Percentiles rank a stretch among this genome's conserved stretches.
Evolutionary conservation across 768 basidiomycete genomes (phyloP).

Genomic region (Leucosporidium yakuticum): DNA sequence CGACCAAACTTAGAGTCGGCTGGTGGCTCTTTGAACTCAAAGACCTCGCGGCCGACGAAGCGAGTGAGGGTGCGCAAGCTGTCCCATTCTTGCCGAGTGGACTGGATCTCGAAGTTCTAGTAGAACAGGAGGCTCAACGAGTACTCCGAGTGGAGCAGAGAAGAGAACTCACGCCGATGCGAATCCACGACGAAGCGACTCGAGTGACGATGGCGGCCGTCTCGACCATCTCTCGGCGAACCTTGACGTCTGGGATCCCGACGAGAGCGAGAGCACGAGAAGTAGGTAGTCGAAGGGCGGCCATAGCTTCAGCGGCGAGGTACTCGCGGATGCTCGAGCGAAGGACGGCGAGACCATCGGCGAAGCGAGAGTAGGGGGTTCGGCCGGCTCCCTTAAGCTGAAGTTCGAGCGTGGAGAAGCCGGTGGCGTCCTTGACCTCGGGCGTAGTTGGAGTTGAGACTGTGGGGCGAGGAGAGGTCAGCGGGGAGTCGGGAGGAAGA

Average conservation of each 20-base stretch:
- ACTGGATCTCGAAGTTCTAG: constrained; percentile 52
- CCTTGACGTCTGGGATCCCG: constrained; percentile 64
- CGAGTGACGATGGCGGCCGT: constrained; percentile 41
- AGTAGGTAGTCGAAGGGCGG: constrained; percentile 80
- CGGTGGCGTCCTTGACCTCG: constrained; percentile 16
- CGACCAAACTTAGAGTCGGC: neutral
- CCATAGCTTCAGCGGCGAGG: constrained; percentile 75
- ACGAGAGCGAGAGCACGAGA: constrained; percentile 79
- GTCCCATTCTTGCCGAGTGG: constrained; percentile 61
- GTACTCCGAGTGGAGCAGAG: too few relatives aligned
- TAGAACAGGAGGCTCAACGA: constrained; percentile 45
- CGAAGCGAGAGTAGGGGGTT: constrained; percentile 84
- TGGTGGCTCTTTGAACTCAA: constrained; percentile 15
- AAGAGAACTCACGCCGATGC: constrained; percentile 56
- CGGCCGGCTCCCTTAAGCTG: constrained; percentile 93
- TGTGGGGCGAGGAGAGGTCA: neutral
- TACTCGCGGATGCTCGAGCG: constrained; percentile 91
- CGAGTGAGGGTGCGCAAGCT: constrained; percentile 66
- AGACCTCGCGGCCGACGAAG: constrained; percentile 44
- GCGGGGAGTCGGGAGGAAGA: neutral
- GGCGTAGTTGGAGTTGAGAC: constrained; percentile 24
- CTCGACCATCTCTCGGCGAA: constrained; percentile 66
- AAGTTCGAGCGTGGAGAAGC: constrained; percentile 53
- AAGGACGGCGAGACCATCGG: constrained; percentile 92
- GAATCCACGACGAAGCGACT: constrained; percentile 47